Percentiles rank a stretch among this genome's conserved stretches.
Conservation (phyloP, 495 filamentous ascomycete genomes). For the Glonium stellatum region DNA sequence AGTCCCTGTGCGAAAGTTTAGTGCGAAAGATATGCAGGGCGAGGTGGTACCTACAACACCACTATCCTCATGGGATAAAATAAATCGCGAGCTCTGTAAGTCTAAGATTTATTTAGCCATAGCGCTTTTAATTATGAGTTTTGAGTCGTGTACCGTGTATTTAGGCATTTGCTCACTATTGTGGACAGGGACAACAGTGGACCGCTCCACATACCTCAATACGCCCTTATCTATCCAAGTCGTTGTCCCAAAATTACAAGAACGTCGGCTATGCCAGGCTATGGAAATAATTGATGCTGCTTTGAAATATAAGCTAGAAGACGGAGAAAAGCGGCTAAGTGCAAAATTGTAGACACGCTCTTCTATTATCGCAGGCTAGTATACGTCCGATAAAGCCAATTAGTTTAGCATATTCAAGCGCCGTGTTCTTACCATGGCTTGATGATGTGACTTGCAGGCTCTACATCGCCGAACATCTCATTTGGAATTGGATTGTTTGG, state of each 20-base stretch:
- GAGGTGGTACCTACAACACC: slow-evolving; percentile 39
- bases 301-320: slow-evolving; percentile 7
- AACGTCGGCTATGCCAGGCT: slow-evolving; percentile 49
- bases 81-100: slow-evolving; percentile 56
- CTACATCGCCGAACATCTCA: too few relatives aligned
- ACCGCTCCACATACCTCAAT: slow-evolving; percentile 50
- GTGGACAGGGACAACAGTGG: slow-evolving; percentile 39
- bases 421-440: too few relatives aligned
- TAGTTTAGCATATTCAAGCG: too few relatives aligned
- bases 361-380: too few relatives aligned
- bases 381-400: too few relatives aligned
- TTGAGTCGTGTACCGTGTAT: neutral
- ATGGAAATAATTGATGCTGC: slow-evolving; percentile 45
- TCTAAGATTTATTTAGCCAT: slow-evolving; percentile 6
- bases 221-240: slow-evolving; percentile 55
- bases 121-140: neutral
- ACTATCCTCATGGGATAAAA: slow-evolving; percentile 54
- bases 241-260: slow-evolving; percentile 52
- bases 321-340: neutral
- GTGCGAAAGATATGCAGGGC: slow-evolving; percentile 43
- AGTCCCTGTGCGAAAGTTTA: slow-evolving; percentile 49
- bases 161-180: neutral
- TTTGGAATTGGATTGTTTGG: too few relatives aligned
- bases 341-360: slow-evolving; percentile 11
- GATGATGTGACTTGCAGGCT: too few relatives aligned